Percentiles rank a stretch among this genome's conserved stretches.
Evolutionary conservation across 1,284 basidiomycete species (phyloP).

Genomic region (Malassezia cuniculi): DNA sequence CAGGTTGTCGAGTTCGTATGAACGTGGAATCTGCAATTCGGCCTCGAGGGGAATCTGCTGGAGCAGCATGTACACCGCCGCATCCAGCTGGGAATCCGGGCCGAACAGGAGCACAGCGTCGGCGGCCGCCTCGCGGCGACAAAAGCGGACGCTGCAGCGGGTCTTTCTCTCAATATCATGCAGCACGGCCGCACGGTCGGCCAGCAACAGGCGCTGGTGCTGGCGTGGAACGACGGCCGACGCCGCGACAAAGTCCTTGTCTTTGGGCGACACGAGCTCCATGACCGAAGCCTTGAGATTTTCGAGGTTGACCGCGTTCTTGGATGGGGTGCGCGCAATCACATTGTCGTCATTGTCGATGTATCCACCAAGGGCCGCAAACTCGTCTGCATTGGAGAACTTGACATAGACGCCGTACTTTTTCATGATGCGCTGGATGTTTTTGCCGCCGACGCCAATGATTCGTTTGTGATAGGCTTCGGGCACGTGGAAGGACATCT

Average conservation of each 20-base stretch:
- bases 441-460: constrained; percentile 94
- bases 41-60: constrained; percentile 94
- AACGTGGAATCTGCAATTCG: constrained; percentile 75
- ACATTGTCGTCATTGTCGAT: constrained; percentile 98
- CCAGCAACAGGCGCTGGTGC: constrained; percentile 84
- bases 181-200: constrained; percentile 92
- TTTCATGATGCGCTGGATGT: constrained; percentile 99
- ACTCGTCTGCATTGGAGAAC: constrained; percentile 96
- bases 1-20: constrained; percentile 60
- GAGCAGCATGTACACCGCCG: constrained; percentile 86
- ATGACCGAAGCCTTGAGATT: constrained; percentile 91
- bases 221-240: constrained; percentile 80
- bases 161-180: constrained; percentile 94
- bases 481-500: constrained; percentile 96
- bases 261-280: constrained; percentile 94
- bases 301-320: constrained; percentile 90
- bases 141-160: constrained; percentile 83
- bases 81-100: constrained; percentile 89
- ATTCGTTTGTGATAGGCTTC: constrained; percentile 98
- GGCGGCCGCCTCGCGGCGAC: constrained; percentile 83
- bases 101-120: constrained; percentile 86
- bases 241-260: constrained; percentile 91
- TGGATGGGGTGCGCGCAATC: constrained; percentile 87
- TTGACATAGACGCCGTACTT: constrained; percentile 99
- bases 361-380: constrained; percentile 83